Evolutionary conservation across 2,329 filamentous ascomycete species (phyloP), one percentile per base, ranked within the genome.

Genomic region (Fusarium tjaetaba): DNA sequence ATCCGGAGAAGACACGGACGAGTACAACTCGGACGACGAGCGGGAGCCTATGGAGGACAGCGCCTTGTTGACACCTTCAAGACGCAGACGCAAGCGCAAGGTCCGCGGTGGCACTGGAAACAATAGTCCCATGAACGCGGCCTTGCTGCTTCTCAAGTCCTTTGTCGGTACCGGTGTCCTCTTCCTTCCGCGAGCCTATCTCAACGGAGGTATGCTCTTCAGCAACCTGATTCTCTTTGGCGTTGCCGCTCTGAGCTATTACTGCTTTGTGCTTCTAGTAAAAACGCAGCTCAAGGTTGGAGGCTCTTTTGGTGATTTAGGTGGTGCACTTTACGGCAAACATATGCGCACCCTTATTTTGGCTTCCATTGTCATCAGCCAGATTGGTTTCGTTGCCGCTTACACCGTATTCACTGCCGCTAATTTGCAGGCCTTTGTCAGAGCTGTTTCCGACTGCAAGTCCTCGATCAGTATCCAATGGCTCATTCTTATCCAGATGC

Each of bases 341-440:
- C 95, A 93, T 88, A 93, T 99, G 92, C 90, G 95, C 69, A 91
- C 89, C 68, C 85, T 97, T 78, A 98, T 99, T 80, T 90, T 99
- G 69, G 87, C 88, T 30, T 98, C 96, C 10, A 97, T 99, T 74
- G 96, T 99, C 62, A 89, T 98, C 79, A 97, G 95, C 78, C 96
- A 99, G 83, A 90, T 98, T 71, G 96, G 96, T 11, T 98, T 98
- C 80, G 94, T 97, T 22, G 93, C 94, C 3, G 95, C 96, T 22
- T 98, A 98, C 81, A 98, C 96, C 76, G 96, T 99, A 66, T 99
- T 99, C 81, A 97, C 96, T 3, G 94, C 95, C 28, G 93, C 98
- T 80, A 99, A 99, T 70, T 83, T 99, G 65, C 95, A 97, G 80
- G 96, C 97, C 2, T 97, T 99, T 79, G 94, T 98, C 59, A 88